These are phyloP conservation scores for Brettanomyces nanus DNA, from an alignment of 805 yeast species.

Conservation along the genomic window DNA sequence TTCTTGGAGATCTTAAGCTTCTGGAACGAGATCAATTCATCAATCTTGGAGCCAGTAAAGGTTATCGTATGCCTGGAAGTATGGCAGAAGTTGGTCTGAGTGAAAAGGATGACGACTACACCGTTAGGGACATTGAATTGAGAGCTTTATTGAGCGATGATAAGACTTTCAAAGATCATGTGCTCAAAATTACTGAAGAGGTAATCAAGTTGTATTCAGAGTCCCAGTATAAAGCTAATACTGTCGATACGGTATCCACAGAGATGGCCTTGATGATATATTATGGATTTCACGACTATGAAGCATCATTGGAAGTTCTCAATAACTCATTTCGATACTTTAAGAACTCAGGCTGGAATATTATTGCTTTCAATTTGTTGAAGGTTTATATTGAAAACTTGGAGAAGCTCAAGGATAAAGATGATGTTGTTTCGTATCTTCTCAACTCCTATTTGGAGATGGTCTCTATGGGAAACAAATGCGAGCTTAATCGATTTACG, in stretches of 20 bases:
- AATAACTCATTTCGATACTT: slow-evolving; percentile 65
- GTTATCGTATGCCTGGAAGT: slow-evolving; percentile 26
- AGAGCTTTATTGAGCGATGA: slow-evolving; percentile 23
- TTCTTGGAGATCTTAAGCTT: slow-evolving; percentile 41
- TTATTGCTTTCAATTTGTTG: slow-evolving; percentile 57
- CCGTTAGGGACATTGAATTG: slow-evolving; percentile 12
- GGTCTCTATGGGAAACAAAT: slow-evolving; percentile 20
- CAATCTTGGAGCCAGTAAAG: slow-evolving; percentile 23
- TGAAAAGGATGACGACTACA: slow-evolving; percentile 4
- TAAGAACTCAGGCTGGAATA: slow-evolving; percentile 64
- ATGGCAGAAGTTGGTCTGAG: slow-evolving; percentile 14
- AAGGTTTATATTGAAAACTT: slow-evolving; percentile 65
- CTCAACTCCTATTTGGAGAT: slow-evolving; percentile 32
- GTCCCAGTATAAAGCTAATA: slow-evolving; percentile 46
- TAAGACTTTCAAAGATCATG: slow-evolving; percentile 31
- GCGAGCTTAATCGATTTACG: slow-evolving; percentile 13
- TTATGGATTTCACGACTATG: slow-evolving; percentile 39
- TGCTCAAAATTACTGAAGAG: slow-evolving; percentile 45
- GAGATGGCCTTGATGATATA: slow-evolving; percentile 66
- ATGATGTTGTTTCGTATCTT: slow-evolving; percentile 21
- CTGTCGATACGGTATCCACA: slow-evolving; percentile 65
- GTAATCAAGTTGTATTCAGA: slow-evolving; percentile 45
- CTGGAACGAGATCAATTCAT: slow-evolving; percentile 38
- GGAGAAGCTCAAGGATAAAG: slow-evolving; percentile 28
- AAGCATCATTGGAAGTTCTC: slow-evolving; percentile 54